These are phyloP conservation scores for Aristolochia contorta DNA, from an alignment of 164 flowering plant genomes.

Conservation along the genomic window DNA sequence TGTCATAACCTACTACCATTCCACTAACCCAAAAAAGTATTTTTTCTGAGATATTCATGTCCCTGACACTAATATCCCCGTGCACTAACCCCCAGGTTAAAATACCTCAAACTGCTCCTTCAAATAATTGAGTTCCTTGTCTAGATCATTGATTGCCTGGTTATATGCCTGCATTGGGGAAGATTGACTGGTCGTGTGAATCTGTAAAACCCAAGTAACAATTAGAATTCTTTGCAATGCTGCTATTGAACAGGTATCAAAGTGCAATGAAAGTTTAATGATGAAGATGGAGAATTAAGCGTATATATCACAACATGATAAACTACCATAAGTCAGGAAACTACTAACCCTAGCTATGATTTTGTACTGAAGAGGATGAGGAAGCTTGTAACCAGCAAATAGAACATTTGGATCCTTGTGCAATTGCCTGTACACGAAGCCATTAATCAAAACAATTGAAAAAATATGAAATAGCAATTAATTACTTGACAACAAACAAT, in stretches of 20 bases:
- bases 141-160: slow-evolving; percentile 90
- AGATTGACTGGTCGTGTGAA: slow-evolving; percentile 91
- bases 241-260: no score
- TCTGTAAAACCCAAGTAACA: slow-evolving; percentile 29
- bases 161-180: slow-evolving; percentile 99
- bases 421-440: slow-evolving; percentile 51
- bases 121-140: slow-evolving; percentile 78
- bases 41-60: no score
- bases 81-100: no score
- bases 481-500: no score
- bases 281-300: background rate
- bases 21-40: no score
- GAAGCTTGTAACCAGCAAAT: slow-evolving; percentile 96
- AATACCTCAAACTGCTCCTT: slow-evolving; percentile 80
- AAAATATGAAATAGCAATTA: background rate
- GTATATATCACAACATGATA: background rate
- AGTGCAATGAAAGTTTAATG: background rate
- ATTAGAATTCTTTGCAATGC: background rate
- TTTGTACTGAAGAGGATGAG: slow-evolving; percentile 97
- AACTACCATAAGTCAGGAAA: background rate
- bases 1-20: no score
- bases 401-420: slow-evolving; percentile 86
- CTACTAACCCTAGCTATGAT: slow-evolving; percentile 79
- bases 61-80: no score
- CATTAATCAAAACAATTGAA: background rate